These are phyloP conservation scores for Jaminaea rosea DNA, from an alignment of 1,284 basidiomycete species.

Conservation along the genomic window DNA sequence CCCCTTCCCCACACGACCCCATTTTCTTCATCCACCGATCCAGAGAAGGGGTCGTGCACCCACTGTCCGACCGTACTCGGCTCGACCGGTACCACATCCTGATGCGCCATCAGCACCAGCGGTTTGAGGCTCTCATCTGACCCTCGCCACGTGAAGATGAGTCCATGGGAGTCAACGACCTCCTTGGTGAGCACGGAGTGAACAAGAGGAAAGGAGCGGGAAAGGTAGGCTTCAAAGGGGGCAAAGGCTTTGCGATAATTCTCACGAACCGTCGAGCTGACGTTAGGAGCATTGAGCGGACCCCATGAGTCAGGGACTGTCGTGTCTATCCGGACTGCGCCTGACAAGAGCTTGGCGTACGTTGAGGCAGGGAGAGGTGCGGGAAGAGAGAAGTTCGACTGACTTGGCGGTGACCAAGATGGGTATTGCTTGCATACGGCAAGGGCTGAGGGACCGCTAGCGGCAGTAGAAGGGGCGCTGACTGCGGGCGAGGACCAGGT, in stretches of 20 bases:
- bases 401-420: too few relatives aligned
- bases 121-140: conserved; percentile 57
- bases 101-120: conserved; percentile 21
- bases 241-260: too few relatives aligned
- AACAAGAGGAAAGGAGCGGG: conserved; percentile 25
- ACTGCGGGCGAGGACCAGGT: too few relatives aligned
- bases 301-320: conserved; percentile 29
- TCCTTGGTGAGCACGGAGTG: conserved; percentile 14
- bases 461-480: too few relatives aligned
- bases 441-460: too few relatives aligned
- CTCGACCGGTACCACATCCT: conserved; percentile 54
- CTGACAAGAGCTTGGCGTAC: conserved; percentile 9
- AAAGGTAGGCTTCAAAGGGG: not conserved
- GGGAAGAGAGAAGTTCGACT: too few relatives aligned
- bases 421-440: too few relatives aligned
- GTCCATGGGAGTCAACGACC: conserved; percentile 57
- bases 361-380: too few relatives aligned
- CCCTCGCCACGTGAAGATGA: conserved; percentile 61
- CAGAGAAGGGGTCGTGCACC: conserved; percentile 52
- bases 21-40: conserved; percentile 48
- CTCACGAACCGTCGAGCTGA: too few relatives aligned
- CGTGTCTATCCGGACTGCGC: conserved; percentile 32
- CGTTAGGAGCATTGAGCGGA: too few relatives aligned
- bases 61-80: conserved; percentile 51
- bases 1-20: conserved; percentile 52